phyloP scores from a whole-genome alignment of 73 alveolate species.

The Urostyla sp. region DNA sequence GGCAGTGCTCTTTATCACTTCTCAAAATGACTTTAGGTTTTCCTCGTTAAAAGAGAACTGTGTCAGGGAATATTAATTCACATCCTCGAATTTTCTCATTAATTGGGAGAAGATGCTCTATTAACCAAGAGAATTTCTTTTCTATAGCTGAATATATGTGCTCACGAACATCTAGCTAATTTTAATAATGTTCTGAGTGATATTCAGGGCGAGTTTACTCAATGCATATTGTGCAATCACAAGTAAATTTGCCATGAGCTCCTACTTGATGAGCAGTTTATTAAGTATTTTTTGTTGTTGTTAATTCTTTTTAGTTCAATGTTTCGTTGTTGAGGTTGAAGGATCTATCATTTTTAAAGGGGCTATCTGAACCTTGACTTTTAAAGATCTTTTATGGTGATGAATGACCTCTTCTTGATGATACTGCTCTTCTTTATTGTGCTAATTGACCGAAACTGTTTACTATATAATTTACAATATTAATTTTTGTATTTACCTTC shows the following conservation, averaged over 20 bases:
- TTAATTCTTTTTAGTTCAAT: too few species aligned
- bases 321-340: too few species aligned
- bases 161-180: constrained; percentile 34
- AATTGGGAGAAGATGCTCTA: constrained; percentile 63
- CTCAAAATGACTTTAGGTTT: constrained; percentile 61
- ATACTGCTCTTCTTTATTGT: too few species aligned
- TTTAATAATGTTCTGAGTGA: background rate
- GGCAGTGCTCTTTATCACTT: constrained; percentile 63
- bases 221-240: constrained; percentile 56
- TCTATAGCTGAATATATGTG: constrained; percentile 14
- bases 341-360: too few species aligned
- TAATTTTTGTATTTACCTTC: too few species aligned
- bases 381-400: too few species aligned
- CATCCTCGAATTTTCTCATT: constrained; percentile 74
- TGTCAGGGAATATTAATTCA: constrained; percentile 69
- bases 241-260: constrained; percentile 63
- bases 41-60: constrained; percentile 62
- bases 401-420: too few species aligned
- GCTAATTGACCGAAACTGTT: too few species aligned
- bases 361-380: too few species aligned
- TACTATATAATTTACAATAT: too few species aligned
- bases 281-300: too few species aligned
- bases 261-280: too few species aligned
- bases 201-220: constrained; percentile 50
- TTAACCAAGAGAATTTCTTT: constrained; percentile 59